Evolutionary conservation across 805 yeast genomes (phyloP).

Genomic region (Monosporozyma aerobia): DNA sequence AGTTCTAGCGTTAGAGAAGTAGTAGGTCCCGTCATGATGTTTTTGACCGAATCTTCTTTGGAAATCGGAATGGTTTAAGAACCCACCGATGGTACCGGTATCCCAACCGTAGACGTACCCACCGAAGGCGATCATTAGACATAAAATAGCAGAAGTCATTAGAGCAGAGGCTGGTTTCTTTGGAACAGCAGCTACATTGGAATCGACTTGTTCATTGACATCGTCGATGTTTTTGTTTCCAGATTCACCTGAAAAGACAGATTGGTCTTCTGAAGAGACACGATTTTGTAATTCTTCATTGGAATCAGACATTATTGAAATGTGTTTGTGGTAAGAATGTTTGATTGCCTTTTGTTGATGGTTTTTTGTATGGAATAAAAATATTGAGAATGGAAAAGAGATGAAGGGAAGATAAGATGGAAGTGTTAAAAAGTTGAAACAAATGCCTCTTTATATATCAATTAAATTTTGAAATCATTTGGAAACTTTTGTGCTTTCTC

Average conservation of each 20-base stretch:
- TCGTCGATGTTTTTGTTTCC: constrained; percentile 1
- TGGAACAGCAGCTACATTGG: constrained; percentile 15
- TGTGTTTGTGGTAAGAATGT: background rate
- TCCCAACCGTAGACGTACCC: constrained; percentile 62
- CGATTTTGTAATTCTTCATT: background rate
- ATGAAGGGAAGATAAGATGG: background rate
- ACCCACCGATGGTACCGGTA: constrained; percentile 73
- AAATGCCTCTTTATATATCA: too few species aligned
- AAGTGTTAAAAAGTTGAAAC: background rate
- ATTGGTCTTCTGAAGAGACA: constrained; percentile 1
- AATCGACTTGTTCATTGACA: constrained; percentile 21
- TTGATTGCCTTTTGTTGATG: background rate
- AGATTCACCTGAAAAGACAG: background rate
- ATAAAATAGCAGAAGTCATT: constrained; percentile 26
- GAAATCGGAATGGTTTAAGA: constrained; percentile 50
- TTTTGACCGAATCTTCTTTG: constrained; percentile 46
- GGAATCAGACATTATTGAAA: background rate
- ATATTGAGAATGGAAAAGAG: background rate
- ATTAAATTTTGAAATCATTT: too few species aligned
- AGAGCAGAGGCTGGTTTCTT: constrained; percentile 32
- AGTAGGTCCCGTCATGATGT: constrained; percentile 34
- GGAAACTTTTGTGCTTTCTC: too few species aligned
- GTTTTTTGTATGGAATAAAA: background rate
- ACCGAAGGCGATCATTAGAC: constrained; percentile 27
- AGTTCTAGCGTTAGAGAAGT: constrained; percentile 44